Evolutionary conservation across 148 eudicot species (phyloP).

Genomic region (Nepenthes gracilis): DNA sequence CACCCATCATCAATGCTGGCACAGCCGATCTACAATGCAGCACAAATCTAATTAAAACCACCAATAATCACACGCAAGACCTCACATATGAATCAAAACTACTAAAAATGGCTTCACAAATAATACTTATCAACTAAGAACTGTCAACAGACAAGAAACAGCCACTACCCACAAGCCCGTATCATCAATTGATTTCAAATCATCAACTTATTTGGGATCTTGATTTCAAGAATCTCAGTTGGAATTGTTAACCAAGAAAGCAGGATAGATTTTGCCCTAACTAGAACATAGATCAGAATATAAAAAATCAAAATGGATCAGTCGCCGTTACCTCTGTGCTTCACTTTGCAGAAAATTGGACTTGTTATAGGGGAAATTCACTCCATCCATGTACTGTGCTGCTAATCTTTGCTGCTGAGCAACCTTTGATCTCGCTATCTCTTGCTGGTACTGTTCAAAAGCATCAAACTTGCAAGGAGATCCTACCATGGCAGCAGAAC

Average conservation of each 20-base stretch:
- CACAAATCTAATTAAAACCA: conserved; percentile 9
- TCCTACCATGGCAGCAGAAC: conserved; percentile 14
- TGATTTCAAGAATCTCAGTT: too few species aligned
- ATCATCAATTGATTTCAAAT: not conserved
- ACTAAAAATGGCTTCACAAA: not conserved
- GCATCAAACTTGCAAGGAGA: conserved; percentile 40
- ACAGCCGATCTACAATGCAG: conserved; percentile 54
- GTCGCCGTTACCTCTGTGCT: conserved; percentile 38
- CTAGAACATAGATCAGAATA: not conserved
- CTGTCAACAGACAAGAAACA: not conserved
- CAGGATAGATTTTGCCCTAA: not conserved
- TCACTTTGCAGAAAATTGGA: conserved; percentile 40
- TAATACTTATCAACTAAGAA: not conserved
- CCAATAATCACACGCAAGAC: conserved; percentile 1
- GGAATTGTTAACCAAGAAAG: too few species aligned
- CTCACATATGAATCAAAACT: not conserved
- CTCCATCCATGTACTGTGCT: conserved; percentile 40
- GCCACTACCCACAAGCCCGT: not conserved
- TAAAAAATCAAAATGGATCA: not conserved
- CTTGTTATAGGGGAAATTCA: conserved; percentile 35
- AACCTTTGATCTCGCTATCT: conserved; percentile 47
- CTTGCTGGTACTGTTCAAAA: conserved; percentile 36
- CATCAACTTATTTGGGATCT: not conserved
- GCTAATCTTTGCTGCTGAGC: conserved; percentile 57
- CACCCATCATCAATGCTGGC: conserved; percentile 67